phyloP scores from a whole-genome alignment of 805 yeast genomes.

The Starmerella geochares region DNA sequence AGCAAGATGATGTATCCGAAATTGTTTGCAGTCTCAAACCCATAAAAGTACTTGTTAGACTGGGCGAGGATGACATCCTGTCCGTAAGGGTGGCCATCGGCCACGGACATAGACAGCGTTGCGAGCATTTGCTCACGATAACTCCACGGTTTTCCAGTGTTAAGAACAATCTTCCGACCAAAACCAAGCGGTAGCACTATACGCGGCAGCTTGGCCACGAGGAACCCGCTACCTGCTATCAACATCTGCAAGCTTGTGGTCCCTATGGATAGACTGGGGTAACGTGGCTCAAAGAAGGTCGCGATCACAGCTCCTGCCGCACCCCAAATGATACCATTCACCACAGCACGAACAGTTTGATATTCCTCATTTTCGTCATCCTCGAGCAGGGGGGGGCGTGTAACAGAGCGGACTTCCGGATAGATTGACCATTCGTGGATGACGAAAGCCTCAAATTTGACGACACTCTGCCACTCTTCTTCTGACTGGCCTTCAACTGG shows the following conservation, averaged over 20 bases:
- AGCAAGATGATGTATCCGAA: slow-evolving; percentile 45
- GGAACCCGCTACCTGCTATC: slow-evolving; percentile 48
- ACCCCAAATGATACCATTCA: slow-evolving; percentile 43
- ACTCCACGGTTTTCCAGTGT: slow-evolving; percentile 45
- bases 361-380: slow-evolving; percentile 35
- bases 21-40: neutral
- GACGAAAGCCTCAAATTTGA: slow-evolving; percentile 37
- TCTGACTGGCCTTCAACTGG: slow-evolving; percentile 9
- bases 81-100: slow-evolving; percentile 15
- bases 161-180: slow-evolving; percentile 21
- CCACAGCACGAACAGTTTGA: too few relatives aligned
- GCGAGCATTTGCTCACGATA: slow-evolving; percentile 17
- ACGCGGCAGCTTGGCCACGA: slow-evolving; percentile 29
- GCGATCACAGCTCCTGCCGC: slow-evolving; percentile 40
- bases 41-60: slow-evolving; percentile 2
- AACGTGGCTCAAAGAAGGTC: slow-evolving; percentile 36
- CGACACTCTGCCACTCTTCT: slow-evolving; percentile 24
- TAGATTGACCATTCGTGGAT: slow-evolving; percentile 42
- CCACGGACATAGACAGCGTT: slow-evolving; percentile 21
- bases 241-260: slow-evolving; percentile 48
- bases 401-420: slow-evolving; percentile 53
- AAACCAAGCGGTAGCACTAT: slow-evolving; percentile 8
- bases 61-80: slow-evolving; percentile 3
- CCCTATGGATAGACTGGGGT: slow-evolving; percentile 43
- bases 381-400: slow-evolving; percentile 46